Evolutionary conservation across 306 rosid species (phyloP).

Genomic region (Citrullus colocynthis): DNA sequence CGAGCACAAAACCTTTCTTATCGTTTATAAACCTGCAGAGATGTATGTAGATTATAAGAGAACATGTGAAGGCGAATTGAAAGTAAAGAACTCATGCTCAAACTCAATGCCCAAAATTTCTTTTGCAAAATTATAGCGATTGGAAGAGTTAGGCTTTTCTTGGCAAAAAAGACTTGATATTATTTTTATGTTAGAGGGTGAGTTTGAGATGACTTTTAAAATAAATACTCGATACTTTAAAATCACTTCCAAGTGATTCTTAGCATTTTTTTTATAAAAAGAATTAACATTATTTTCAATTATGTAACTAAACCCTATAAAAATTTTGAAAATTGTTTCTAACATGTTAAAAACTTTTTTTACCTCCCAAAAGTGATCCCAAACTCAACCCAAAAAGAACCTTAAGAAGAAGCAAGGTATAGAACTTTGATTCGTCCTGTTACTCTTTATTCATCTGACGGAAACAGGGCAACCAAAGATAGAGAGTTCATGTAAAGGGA

Average conservation of each 20-base stretch:
- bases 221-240: neutral
- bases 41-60: neutral
- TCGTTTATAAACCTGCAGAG: slow-evolving; percentile 67
- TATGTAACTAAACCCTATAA: neutral
- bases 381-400: neutral
- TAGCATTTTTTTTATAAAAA: neutral
- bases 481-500: neutral
- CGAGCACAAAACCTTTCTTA: slow-evolving; percentile 80
- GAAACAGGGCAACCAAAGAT: neutral
- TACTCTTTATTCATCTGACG: neutral
- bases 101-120: neutral
- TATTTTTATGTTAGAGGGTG: neutral
- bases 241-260: neutral
- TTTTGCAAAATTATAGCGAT: neutral
- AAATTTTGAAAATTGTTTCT: neutral
- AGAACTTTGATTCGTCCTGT: neutral
- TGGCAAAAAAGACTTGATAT: neutral
- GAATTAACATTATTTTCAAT: neutral
- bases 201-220: neutral
- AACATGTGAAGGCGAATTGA: neutral
- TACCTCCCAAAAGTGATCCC: neutral
- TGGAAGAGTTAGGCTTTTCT: neutral
- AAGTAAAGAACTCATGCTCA: neutral
- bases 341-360: neutral
- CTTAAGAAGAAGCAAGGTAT: neutral